Base-by-base conservation (phyloP, 164 flowering plant species). In the Berberis vulgaris region DNA sequence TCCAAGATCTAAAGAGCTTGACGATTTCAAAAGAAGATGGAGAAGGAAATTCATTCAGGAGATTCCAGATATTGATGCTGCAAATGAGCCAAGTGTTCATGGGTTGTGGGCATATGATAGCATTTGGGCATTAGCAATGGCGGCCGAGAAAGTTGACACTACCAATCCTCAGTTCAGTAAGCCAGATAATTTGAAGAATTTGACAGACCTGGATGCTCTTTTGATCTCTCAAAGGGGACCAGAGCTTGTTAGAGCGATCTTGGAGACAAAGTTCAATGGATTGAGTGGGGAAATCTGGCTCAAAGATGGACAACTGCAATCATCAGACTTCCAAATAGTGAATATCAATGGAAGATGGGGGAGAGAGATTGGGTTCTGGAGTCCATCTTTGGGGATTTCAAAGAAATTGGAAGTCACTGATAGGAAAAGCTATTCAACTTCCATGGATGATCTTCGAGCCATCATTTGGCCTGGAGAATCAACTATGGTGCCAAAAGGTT, bases 81-180 rank as follows among this genome's bases (percentile, higher is more conserved):
- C n/a, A 26, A 26, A 26, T 52, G 13, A 11, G 59, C 74, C 78
- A 3, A 72, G 80, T 9, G 50, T 60, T 43, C 76, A 43, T 40
- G 74, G 26, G 26, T 12, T 62, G 52, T 52, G 57, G 57, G 65
- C 57, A 7, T 62, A 62, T 50, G 65, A 62, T 50, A 62, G 45
- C 41, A 3, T 62, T 9, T 62, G 57, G 65, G 65, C 55, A 45
- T 10, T 50, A 7, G 55, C 65, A 41, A 62, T 12, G 39, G 65
- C 57, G 1, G 3, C 42, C n/a, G 65, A 62, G 45, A 41, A 39
- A 62, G 46, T 50, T 26, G 43, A 52, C 0, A 47, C 38, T 49
- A 5, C 8, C 10, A 43, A 38, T 38, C 49, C 50, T 10, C 43
- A 7, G 11, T 54, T 54, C 40, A 6, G 5, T 1, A 64, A 64